These are phyloP conservation scores for Aspergillus pseudoviridinutans DNA, from an alignment of 2,329 filamentous ascomycete species.

Conservation along the genomic window DNA sequence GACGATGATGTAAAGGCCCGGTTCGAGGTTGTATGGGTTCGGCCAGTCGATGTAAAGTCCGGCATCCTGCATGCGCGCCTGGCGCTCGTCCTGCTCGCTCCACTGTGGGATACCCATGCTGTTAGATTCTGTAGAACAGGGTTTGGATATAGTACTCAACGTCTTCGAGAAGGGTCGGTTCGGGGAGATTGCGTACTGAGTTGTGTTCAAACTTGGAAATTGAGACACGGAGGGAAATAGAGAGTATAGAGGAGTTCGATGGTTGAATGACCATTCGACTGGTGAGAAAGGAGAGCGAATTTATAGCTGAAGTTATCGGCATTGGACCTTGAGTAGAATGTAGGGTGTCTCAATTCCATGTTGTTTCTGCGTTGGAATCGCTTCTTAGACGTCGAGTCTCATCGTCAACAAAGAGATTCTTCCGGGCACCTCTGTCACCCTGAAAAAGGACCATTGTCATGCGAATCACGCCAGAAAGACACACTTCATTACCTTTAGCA, in stretches of 20 bases:
- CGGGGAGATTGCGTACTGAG: not conserved
- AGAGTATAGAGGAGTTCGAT: not conserved
- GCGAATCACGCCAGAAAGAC: not conserved
- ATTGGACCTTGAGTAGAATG: not conserved
- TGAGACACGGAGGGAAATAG: not conserved
- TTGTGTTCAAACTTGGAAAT: not conserved
- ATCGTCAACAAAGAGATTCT: not conserved
- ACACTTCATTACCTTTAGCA: not conserved
- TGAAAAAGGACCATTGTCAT: not conserved
- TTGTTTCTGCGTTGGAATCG: too few relatives aligned
- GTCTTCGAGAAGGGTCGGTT: not conserved
- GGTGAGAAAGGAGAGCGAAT: not conserved
- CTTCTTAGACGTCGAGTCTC: not conserved
- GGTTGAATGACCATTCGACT: not conserved
- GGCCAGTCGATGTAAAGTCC: not conserved
- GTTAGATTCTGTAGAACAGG: not conserved
- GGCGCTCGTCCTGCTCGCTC: not conserved
- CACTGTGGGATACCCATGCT: not conserved
- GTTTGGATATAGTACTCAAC: not conserved
- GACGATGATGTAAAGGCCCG: not conserved
- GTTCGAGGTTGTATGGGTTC: not conserved
- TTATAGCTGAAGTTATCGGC: not conserved
- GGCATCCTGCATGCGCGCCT: not conserved
- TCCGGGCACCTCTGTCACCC: not conserved
- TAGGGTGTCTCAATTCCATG: not conserved